phyloP scores from a whole-genome alignment of 176 grass and related monocot genomes.

The Pontederia crassipes region DNA sequence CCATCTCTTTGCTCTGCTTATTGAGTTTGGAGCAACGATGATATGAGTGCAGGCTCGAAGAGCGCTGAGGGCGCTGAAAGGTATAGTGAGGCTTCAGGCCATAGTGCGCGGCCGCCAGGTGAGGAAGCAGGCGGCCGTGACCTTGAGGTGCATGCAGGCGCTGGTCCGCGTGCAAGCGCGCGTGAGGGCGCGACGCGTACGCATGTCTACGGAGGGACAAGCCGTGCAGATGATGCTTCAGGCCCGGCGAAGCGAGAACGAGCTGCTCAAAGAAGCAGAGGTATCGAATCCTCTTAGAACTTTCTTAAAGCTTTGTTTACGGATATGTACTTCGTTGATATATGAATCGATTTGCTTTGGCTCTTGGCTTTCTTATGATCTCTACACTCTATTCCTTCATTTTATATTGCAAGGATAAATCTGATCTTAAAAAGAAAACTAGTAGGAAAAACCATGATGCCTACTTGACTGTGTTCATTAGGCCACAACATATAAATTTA shows the following conservation, averaged over 20 bases:
- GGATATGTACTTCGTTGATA: too few relatives aligned
- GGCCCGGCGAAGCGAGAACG: slow-evolving; percentile 45
- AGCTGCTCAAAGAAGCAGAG: slow-evolving; percentile 79
- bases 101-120: slow-evolving; percentile 94
- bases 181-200: slow-evolving; percentile 69
- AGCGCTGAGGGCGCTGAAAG: slow-evolving; percentile 68
- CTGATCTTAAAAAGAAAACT: too few relatives aligned
- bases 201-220: slow-evolving; percentile 83
- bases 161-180: slow-evolving; percentile 90
- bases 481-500: too few relatives aligned
- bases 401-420: too few relatives aligned
- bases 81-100: slow-evolving; percentile 82
- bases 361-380: too few relatives aligned
- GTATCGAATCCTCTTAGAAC: slow-evolving; percentile 4
- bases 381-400: too few relatives aligned
- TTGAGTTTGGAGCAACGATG: neutral
- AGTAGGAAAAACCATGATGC: too few relatives aligned
- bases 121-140: slow-evolving; percentile 85
- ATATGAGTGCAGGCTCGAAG: slow-evolving; percentile 37
- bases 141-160: slow-evolving; percentile 94
- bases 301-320: too few relatives aligned
- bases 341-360: too few relatives aligned
- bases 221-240: slow-evolving; percentile 76
- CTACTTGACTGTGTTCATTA: too few relatives aligned
- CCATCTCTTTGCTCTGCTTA: neutral